phyloP scores from a whole-genome alignment of 345 rosid species.

The Turritis glabra region DNA sequence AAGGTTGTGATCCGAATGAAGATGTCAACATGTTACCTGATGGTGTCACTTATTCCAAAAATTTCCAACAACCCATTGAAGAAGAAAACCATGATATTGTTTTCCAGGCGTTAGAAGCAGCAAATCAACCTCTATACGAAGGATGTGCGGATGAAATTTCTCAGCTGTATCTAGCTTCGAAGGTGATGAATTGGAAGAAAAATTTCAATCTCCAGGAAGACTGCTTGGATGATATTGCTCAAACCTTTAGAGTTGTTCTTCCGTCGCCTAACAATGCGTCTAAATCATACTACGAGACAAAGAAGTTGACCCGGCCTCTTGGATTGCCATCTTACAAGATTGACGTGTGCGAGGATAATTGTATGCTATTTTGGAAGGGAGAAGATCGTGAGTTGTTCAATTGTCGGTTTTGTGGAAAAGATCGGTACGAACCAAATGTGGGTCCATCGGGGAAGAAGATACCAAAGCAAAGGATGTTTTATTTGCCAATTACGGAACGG shows the following conservation, averaged over 20 bases:
- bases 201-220: neutral
- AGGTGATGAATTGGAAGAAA: neutral
- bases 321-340: too few relatives aligned
- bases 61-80: neutral
- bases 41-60: neutral
- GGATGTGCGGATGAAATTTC: neutral
- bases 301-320: too few relatives aligned
- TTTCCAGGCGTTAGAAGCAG: neutral
- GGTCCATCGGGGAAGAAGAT: too few relatives aligned
- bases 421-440: too few relatives aligned
- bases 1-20: neutral
- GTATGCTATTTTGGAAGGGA: too few relatives aligned
- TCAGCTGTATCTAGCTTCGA: neutral
- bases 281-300: too few relatives aligned
- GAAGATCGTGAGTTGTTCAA: too few relatives aligned
- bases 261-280: too few relatives aligned
- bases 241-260: neutral
- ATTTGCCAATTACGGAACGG: too few relatives aligned
- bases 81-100: neutral
- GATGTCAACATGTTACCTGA: neutral
- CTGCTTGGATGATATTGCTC: neutral
- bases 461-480: too few relatives aligned
- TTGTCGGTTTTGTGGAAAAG: too few relatives aligned
- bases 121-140: neutral
- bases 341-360: too few relatives aligned